These are phyloP conservation scores for Sugiyamaella japonica DNA, from an alignment of 1,139 yeast genomes.

Conservation along the genomic window DNA sequence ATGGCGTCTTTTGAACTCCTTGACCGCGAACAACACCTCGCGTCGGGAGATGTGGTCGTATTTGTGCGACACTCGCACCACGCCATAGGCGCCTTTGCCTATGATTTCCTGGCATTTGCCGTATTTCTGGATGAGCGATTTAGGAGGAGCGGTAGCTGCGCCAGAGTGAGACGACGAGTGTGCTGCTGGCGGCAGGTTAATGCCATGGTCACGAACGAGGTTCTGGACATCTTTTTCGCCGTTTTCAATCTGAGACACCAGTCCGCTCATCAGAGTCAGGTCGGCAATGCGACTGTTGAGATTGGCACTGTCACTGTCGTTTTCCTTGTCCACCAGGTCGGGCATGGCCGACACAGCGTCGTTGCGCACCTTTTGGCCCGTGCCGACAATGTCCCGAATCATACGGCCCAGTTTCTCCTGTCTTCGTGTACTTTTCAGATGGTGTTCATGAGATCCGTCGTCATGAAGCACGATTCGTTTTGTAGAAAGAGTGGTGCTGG, in stretches of 20 bases:
- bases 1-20: slow-evolving; percentile 62
- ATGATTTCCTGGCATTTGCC: slow-evolving; percentile 79
- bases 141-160: too few relatives aligned
- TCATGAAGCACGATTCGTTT: slow-evolving; percentile 27
- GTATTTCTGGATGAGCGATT: slow-evolving; percentile 60
- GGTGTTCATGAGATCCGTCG: slow-evolving; percentile 59
- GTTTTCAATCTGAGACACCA: slow-evolving; percentile 27
- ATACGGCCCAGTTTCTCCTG: slow-evolving; percentile 80
- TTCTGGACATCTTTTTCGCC: slow-evolving; percentile 28
- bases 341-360: slow-evolving; percentile 30
- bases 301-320: slow-evolving; percentile 14
- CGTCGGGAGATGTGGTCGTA: slow-evolving; percentile 43
- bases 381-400: slow-evolving; percentile 81
- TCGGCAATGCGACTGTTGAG: slow-evolving; percentile 17
- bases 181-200: slow-evolving; percentile 27
- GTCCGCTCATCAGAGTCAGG: slow-evolving; percentile 32
- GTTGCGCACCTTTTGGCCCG: slow-evolving; percentile 26
- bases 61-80: slow-evolving; percentile 70
- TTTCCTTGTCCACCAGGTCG: slow-evolving; percentile 9
- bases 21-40: slow-evolving; percentile 70
- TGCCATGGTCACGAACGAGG: slow-evolving; percentile 14
- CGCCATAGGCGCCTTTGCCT: slow-evolving; percentile 85
- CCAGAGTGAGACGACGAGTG: slow-evolving; percentile 11
- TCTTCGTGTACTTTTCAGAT: slow-evolving; percentile 67
- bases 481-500: neutral